Evolutionary conservation across 148 eudicot genomes (phyloP), one percentile per base, ranked within the genome.

Genomic region (Tetragonia tetragonoides): DNA sequence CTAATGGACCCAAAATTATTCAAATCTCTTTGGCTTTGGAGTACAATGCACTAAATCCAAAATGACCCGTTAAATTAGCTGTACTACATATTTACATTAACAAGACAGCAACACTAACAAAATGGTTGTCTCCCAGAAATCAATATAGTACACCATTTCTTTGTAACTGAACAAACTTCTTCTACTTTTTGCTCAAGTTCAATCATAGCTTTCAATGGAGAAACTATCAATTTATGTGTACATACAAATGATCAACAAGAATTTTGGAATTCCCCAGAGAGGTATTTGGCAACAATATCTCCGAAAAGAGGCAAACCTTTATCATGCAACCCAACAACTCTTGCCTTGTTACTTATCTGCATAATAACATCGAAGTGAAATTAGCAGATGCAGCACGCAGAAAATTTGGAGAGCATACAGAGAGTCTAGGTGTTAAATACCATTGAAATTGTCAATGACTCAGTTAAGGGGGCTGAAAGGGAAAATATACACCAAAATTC

Each of bases 271-370:
- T 63, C 34, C n/a, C 16, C 46, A 37, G 23, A 57, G 8, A 59
- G 64, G n/a, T 57, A 11, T 53, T 47, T n/a, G 46, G 8, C 9
- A 47, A 7, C 0, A 24, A 21, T 64, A 73, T 9, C 34, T 18
- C 72, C 0, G 3, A 54, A 37, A 70, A 39, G 64, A 70, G 76
- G 84, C 86, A 73, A 70, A 90, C 97, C 93, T 90, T 94, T 94
- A 84, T 94, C 98, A 75, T 92, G 97, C 81, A 90, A 84, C 69
- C 97, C 97, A 49, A 88, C 85, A 74, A 92, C 72, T 64, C 84
- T 81, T 66, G 92, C 80, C 81, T 83, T 91, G 80, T 78, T 90
- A 78, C 65, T 67, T 63, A 94, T 82, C 98, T 94, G 97, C 83
- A 77, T 51, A 54, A 74, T 38, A 82, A 74, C 41, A 79, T 66